These are phyloP conservation scores for Leavenworthia alabamica DNA, from an alignment of 345 rosid genomes.

Conservation along the genomic window DNA sequence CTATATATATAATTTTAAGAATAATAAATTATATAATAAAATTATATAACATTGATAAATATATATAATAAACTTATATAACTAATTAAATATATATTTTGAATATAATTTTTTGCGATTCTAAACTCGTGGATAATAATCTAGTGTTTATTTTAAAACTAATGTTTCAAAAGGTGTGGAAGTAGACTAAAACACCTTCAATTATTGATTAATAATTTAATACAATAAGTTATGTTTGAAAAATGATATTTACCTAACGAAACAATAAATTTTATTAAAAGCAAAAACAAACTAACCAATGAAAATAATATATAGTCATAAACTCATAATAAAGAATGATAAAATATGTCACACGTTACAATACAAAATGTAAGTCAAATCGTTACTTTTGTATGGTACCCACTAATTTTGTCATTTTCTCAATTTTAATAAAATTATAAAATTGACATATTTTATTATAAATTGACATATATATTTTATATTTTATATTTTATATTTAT, in stretches of 20 bases:
- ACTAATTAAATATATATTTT: too few relatives aligned
- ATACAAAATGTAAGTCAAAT: constrained; percentile 22
- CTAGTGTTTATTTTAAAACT: neutral
- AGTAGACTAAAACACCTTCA: neutral
- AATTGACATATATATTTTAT: neutral
- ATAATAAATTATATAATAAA: too few relatives aligned
- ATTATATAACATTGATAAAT: too few relatives aligned
- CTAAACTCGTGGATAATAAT: too few relatives aligned
- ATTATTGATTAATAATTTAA: constrained; percentile 2
- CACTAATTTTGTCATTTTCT: constrained; percentile 26
- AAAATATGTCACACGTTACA: constrained; percentile 7
- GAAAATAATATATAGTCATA: neutral
- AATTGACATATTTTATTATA: neutral
- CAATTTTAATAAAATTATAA: neutral
- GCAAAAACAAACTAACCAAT: constrained; percentile 1
- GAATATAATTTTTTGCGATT: too few relatives aligned
- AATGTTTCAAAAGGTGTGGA: neutral
- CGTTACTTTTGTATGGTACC: constrained; percentile 24
- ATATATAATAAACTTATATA: too few relatives aligned
- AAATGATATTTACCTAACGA: constrained; percentile 16
- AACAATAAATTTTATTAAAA: neutral
- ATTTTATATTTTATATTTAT: neutral
- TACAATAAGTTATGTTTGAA: neutral
- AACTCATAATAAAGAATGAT: too few relatives aligned
- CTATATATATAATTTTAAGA: too few relatives aligned